Conservation (phyloP, 1,284 basidiomycete species). For the Inonotus hispidus region DNA sequence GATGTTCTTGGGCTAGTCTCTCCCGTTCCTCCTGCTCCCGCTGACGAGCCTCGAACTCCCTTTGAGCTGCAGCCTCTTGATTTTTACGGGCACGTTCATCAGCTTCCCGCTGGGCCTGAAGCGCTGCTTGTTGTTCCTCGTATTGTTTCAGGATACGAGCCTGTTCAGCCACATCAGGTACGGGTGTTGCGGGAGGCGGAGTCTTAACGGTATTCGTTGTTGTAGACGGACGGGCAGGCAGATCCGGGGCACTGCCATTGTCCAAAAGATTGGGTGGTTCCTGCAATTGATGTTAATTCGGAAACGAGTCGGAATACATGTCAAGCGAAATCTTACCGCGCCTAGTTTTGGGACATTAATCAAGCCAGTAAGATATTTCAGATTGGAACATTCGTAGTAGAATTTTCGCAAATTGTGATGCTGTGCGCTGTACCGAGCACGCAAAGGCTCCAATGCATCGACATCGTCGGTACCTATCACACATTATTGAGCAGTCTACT, state of each 20-base stretch:
- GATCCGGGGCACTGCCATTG: constrained; percentile 75
- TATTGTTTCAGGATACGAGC: constrained; percentile 95
- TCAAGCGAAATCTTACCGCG: constrained; percentile 46
- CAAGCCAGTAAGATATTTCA: constrained; percentile 91
- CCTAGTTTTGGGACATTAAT: constrained; percentile 97
- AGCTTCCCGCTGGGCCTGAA: constrained; percentile 74
- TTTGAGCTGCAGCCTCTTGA: constrained; percentile 75
- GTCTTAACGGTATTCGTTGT: constrained; percentile 44
- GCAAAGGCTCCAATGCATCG: constrained; percentile 82
- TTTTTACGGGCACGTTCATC: constrained; percentile 81
- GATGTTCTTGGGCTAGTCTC: constrained; percentile 83
- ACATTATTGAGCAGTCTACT: background rate
- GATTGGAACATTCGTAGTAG: constrained; percentile 96
- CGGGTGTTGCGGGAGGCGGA: constrained; percentile 61
- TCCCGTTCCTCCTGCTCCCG: constrained; percentile 86
- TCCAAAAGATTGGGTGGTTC: constrained; percentile 93
- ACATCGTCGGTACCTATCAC: constrained; percentile 75
- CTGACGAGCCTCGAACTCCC: constrained; percentile 90
- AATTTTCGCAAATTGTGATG: constrained; percentile 91
- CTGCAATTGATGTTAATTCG: constrained; percentile 33
- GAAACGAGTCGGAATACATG: background rate
- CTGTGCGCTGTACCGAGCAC: constrained; percentile 81
- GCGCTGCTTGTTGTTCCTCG: constrained; percentile 87
- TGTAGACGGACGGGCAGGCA: constrained; percentile 76
- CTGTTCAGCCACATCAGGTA: constrained; percentile 80